phyloP scores from a whole-genome alignment of 768 basidiomycete species.

The Boletus reticulatus region DNA sequence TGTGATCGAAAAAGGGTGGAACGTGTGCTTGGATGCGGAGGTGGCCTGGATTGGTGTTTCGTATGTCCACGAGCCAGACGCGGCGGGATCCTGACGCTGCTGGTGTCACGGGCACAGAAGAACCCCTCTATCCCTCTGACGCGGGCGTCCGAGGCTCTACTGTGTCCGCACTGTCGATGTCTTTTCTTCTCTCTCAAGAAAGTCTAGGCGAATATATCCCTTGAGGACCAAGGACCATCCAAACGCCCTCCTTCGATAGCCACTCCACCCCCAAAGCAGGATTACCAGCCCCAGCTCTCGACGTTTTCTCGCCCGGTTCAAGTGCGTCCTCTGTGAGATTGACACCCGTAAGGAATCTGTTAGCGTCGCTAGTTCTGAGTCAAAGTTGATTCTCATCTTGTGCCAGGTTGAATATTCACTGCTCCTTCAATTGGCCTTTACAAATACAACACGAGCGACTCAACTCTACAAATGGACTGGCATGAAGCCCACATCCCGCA shows the following conservation, averaged over 20 bases:
- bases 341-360: too few species aligned
- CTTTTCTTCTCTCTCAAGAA: conserved; percentile 61
- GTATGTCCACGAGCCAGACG: conserved; percentile 26
- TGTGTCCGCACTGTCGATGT: conserved; percentile 30
- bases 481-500: too few species aligned
- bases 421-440: too few species aligned
- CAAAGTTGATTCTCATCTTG: too few species aligned
- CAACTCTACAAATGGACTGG: too few species aligned
- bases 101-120: conserved; percentile 26
- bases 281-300: conserved; percentile 39
- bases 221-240: conserved; percentile 38
- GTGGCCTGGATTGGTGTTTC: conserved; percentile 64
- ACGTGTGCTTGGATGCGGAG: conserved; percentile 64
- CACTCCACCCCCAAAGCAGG: conserved; percentile 14
- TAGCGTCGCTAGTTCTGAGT: too few species aligned
- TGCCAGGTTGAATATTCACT: too few species aligned
- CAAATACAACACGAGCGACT: too few species aligned
- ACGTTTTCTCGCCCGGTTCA: conserved; percentile 70
- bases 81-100: conserved; percentile 9
- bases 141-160: background rate
- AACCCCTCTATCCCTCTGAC: conserved; percentile 12
- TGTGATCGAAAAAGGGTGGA: conserved; percentile 38
- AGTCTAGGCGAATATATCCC: conserved; percentile 56
- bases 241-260: conserved; percentile 5
- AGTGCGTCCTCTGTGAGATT: conserved; percentile 1